Evolutionary conservation across 116 monocot genomes (phyloP).

Genomic region (Posidonia oceanica): DNA sequence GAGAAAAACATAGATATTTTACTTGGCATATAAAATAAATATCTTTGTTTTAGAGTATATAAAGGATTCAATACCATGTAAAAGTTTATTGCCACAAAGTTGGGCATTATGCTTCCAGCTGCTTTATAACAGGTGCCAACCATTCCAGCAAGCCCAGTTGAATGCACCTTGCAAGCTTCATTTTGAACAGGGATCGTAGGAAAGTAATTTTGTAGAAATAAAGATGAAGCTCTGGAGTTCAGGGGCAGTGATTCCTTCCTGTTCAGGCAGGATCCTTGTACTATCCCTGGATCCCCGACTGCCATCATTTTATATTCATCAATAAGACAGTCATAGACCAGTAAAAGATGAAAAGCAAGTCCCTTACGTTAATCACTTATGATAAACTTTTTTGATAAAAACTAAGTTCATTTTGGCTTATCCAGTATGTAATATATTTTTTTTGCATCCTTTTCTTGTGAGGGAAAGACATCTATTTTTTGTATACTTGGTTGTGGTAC

Average conservation of each 20-base stretch:
- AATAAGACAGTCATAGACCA: background rate
- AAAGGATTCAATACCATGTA: conserved; percentile 61
- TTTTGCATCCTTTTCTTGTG: too few relatives aligned
- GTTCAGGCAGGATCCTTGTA: conserved; percentile 66
- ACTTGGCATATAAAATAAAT: too few relatives aligned
- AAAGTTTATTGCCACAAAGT: conserved; percentile 82
- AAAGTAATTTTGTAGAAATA: conserved; percentile 83
- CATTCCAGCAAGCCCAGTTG: conserved; percentile 58
- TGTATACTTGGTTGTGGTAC: too few relatives aligned
- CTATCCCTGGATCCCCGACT: conserved; percentile 94
- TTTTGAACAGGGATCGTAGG: conserved; percentile 66
- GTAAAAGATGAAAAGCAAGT: too few relatives aligned
- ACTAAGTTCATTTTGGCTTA: too few relatives aligned
- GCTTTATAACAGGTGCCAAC: conserved; percentile 71
- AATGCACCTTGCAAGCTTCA: conserved; percentile 90
- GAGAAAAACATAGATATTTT: too few relatives aligned
- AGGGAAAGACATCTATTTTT: too few relatives aligned
- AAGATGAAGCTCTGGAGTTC: conserved; percentile 66
- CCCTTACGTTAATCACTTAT: too few relatives aligned
- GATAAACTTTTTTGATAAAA: too few relatives aligned
- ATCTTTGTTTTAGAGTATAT: background rate
- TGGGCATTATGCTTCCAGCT: conserved; percentile 73
- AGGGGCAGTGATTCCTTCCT: conserved; percentile 79
- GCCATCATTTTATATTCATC: background rate
- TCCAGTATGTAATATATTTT: too few relatives aligned